phyloP scores from a whole-genome alignment of 2,329 filamentous ascomycete genomes.

The Pestalotiopsis fici region DNA sequence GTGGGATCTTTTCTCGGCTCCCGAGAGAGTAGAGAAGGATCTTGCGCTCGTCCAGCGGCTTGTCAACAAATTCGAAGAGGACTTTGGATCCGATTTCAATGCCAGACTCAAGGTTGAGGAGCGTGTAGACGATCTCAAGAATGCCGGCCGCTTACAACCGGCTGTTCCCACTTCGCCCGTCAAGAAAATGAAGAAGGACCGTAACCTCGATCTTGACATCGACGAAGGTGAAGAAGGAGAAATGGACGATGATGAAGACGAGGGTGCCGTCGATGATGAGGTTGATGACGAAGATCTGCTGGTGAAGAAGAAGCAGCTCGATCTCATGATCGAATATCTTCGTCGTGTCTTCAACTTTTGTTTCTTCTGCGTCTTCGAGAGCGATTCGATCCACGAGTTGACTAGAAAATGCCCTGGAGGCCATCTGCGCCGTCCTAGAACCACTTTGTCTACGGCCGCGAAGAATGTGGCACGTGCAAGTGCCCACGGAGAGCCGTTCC shows the following conservation, averaged over 20 bases:
- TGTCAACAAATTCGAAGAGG: constrained; percentile 80
- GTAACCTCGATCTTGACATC: constrained; percentile 62
- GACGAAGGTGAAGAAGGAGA: constrained; percentile 65
- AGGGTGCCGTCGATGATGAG: constrained; percentile 78
- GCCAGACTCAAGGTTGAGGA: constrained; percentile 82
- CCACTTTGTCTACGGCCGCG: constrained; percentile 79
- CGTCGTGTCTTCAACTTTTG: constrained; percentile 98
- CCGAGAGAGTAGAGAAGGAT: constrained; percentile 91
- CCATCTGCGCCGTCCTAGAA: constrained; percentile 89
- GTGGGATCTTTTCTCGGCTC: constrained; percentile 94
- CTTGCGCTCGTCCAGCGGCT: constrained; percentile 80
- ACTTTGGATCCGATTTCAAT: constrained; percentile 76
- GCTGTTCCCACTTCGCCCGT: constrained; percentile 51
- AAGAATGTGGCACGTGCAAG: constrained; percentile 86
- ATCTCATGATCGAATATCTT: constrained; percentile 93
- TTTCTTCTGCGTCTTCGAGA: constrained; percentile 99
- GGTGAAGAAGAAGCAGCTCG: constrained; percentile 93
- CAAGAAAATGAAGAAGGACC: constrained; percentile 64
- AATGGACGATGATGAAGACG: constrained; percentile 79
- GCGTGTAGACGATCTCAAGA: constrained; percentile 78
- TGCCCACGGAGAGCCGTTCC: constrained; percentile 80
- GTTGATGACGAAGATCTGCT: constrained; percentile 87
- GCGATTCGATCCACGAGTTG: constrained; percentile 94
- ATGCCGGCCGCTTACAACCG: constrained; percentile 75
- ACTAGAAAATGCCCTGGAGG: constrained; percentile 95